Evolutionary conservation across 495 filamentous ascomycete species (phyloP).

Genomic region (Trichocladium antarcticum): DNA sequence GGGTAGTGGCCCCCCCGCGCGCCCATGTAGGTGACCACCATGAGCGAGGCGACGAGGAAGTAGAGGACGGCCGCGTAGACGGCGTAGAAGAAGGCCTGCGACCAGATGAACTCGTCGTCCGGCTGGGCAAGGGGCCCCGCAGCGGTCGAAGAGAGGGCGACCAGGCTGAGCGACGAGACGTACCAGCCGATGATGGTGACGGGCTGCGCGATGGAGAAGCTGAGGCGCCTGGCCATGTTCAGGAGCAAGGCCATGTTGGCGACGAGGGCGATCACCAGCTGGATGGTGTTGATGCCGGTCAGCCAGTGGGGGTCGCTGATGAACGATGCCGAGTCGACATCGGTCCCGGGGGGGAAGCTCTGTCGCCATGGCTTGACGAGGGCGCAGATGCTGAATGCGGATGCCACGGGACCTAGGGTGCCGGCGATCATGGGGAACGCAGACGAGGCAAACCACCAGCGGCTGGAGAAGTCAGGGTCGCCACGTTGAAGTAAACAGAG

Average conservation of each 20-base stretch:
- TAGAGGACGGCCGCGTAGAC: slow-evolving; percentile 67
- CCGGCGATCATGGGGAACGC: slow-evolving; percentile 73
- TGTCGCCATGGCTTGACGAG: slow-evolving; percentile 65
- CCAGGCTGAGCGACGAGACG: slow-evolving; percentile 53
- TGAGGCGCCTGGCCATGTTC: slow-evolving; percentile 72
- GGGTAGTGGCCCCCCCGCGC: slow-evolving; percentile 52
- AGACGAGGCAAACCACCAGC: slow-evolving; percentile 82
- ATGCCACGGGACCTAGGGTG: slow-evolving; percentile 74
- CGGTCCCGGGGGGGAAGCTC: slow-evolving; percentile 41
- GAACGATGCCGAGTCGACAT: slow-evolving; percentile 37
- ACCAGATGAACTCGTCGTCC: slow-evolving; percentile 45
- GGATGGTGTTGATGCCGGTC: slow-evolving; percentile 59
- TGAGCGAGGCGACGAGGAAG: slow-evolving; percentile 59
- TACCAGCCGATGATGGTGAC: slow-evolving; percentile 52
- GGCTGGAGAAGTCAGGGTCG: slow-evolving; percentile 26
- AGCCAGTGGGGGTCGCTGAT: slow-evolving; percentile 65
- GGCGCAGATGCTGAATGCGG: slow-evolving; percentile 68
- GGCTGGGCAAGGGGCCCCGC: slow-evolving; percentile 37
- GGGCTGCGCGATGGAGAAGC: slow-evolving; percentile 69
- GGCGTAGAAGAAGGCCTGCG: slow-evolving; percentile 74
- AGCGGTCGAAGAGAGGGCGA: slow-evolving; percentile 47
- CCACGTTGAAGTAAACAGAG: too few species aligned
- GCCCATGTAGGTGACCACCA: slow-evolving; percentile 58
- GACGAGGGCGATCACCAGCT: slow-evolving; percentile 55
- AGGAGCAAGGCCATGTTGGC: slow-evolving; percentile 64